Base-by-base conservation (phyloP, 106 monocot species). In the Dactylorhiza incarnata region DNA sequence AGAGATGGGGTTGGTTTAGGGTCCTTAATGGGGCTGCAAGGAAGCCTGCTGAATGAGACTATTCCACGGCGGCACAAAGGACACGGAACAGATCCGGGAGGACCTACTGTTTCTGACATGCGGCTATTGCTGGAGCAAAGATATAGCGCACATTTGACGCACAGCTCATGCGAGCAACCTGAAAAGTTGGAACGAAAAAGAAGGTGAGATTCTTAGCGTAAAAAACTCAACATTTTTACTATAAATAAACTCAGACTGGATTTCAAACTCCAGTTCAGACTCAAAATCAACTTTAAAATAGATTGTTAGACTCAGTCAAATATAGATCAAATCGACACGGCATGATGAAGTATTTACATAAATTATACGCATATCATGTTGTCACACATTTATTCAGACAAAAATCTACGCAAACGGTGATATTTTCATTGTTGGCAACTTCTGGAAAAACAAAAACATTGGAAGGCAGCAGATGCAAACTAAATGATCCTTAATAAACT, bases 131-230 rank as follows among this genome's bases (percentile, higher is more conserved):
- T 91, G 51, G 91, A 88, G 74, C 96, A 93, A 50, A 97, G 91
- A 77, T 84, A 91, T 23, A 97, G 84, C 6, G 96, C 91, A 67
- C 96, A 97, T 37, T 82, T 97, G 19, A 87, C 84, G 44, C 96
- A 97, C 26, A 97, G 78, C 76, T 93, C 87, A 77, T 97, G 96
- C 4, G 77, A 74, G 75, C 96, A 97, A 65, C 93, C 96, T 97
- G 80, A 51, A 85, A 22, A 75, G 45, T 63, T 58, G 13, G 49
- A 81, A 37, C 43, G 61, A 5, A 63, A 49, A 26, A 29, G 63
- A n/a, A n/a, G n/a, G n/a, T n/a, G n/a, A n/a, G n/a, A n/a, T n/a
- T n/a, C n/a, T n/a, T n/a, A n/a, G n/a, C n/a, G n/a, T 25, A 66
- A 58, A 24, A 54, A 46, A 24, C 26, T 56, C 13, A 75, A 19